phyloP scores from a whole-genome alignment of 306 rosid genomes.

The Alnus glutinosa region DNA sequence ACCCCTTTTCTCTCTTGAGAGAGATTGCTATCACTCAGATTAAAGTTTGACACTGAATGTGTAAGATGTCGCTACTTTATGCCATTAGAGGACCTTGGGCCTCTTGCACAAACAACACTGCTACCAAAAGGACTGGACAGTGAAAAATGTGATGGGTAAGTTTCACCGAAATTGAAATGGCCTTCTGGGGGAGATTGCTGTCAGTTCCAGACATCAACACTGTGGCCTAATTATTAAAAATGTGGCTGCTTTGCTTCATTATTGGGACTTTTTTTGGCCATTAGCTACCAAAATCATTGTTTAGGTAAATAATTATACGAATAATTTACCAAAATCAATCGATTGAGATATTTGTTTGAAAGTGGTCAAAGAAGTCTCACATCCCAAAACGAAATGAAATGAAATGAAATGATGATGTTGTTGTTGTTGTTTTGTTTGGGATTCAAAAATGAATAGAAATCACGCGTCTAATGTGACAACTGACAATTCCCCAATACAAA shows the following conservation, averaged over 20 bases:
- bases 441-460: background rate
- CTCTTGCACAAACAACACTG: background rate
- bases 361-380: background rate
- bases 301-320: too few species aligned
- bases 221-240: background rate
- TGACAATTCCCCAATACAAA: background rate
- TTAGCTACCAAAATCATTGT: background rate
- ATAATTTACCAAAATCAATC: too few species aligned
- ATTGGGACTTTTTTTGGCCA: background rate
- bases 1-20: background rate
- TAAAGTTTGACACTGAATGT: background rate
- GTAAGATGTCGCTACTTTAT: background rate
- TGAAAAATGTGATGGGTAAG: background rate
- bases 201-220: background rate
- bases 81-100: background rate
- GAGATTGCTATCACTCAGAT: background rate
- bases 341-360: background rate
- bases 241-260: background rate
- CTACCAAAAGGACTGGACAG: background rate
- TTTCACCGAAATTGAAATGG: background rate
- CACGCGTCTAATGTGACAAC: slow-evolving; percentile 3
- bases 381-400: background rate
- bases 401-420: too few species aligned
- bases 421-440: background rate
- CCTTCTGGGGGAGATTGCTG: background rate